A percentile compares a stretch with the other conserved stretches of the same genome.
Evolutionary conservation across 345 rosid species (phyloP).

Genomic region (Raphanus raphanistrum): DNA sequence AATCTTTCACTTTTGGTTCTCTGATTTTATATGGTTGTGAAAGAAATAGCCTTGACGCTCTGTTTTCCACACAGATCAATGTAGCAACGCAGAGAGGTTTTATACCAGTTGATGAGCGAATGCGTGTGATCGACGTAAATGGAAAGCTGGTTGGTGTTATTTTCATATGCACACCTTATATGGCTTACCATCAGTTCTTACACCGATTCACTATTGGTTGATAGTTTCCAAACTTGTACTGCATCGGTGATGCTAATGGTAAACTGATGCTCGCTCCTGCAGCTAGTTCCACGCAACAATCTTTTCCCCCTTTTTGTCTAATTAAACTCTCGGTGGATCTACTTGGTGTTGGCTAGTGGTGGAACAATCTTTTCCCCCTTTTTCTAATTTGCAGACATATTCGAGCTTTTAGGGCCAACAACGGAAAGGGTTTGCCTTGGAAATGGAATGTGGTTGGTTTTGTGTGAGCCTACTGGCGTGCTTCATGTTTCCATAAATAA

Average conservation of each 20-base stretch:
- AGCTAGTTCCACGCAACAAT: constrained; percentile 61
- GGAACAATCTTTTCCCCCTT: constrained; percentile 48
- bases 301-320: background rate
- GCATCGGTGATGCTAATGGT: constrained; percentile 97
- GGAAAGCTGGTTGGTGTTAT: constrained; percentile 67
- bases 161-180: background rate
- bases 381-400: too few species aligned
- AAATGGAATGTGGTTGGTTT: too few species aligned
- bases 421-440: too few species aligned
- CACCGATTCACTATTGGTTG: constrained; percentile 13
- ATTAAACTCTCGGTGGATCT: constrained; percentile 22
- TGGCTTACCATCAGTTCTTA: background rate
- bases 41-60: constrained; percentile 5
- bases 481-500: too few species aligned
- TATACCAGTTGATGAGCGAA: constrained; percentile 85
- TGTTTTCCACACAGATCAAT: constrained; percentile 57
- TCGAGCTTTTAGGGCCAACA: too few species aligned
- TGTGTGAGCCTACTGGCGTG: too few species aligned
- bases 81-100: constrained; percentile 89
- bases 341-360: constrained; percentile 58
- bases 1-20: background rate
- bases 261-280: constrained; percentile 99
- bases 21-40: constrained; percentile 7
- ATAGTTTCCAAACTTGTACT: constrained; percentile 86
- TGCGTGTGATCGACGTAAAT: constrained; percentile 80